Percentiles rank a stretch among this genome's conserved stretches.
Evolutionary conservation across 108 stramenopile species (phyloP).

Genomic region (Skeletonema marinoi): DNA sequence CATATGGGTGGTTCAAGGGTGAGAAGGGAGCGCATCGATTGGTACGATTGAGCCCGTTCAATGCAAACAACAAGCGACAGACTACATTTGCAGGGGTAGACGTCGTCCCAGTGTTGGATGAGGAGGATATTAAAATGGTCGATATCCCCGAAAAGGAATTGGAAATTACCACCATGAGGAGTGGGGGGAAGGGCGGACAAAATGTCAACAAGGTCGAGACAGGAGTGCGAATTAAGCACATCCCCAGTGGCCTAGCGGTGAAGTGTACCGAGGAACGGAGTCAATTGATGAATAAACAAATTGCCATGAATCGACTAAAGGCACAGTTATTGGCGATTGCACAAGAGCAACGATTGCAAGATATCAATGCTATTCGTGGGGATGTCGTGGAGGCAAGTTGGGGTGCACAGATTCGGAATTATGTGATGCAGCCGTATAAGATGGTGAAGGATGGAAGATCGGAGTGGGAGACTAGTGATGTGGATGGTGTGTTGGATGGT

Average conservation of each 20-base stretch:
- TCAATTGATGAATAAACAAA: constrained; percentile 85
- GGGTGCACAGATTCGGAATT: constrained; percentile 97
- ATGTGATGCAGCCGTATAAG: constrained; percentile 97
- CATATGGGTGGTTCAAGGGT: constrained; percentile 88
- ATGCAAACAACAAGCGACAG: constrained; percentile 94
- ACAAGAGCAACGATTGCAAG: constrained; percentile 66
- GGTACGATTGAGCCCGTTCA: constrained; percentile 92
- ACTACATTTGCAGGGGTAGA: constrained; percentile 97
- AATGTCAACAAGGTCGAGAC: constrained; percentile 99
- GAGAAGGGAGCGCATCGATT: constrained; percentile 96
- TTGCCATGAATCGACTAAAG: constrained; percentile 88
- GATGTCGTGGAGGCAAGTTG: constrained; percentile 88
- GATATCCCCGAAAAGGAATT: constrained; percentile 82
- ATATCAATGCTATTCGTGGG: constrained; percentile 77
- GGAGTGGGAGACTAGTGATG: constrained; percentile 85
- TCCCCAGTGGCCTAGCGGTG: constrained; percentile 93
- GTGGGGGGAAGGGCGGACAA: constrained; percentile 97
- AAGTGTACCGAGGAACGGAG: constrained; percentile 95
- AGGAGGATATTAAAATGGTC: constrained; percentile 71
- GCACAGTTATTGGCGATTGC: constrained; percentile 82
- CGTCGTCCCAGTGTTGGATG: constrained; percentile 83
- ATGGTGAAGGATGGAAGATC: constrained; percentile 95
- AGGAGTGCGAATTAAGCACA: constrained; percentile 95
- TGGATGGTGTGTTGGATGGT: constrained; percentile 86
- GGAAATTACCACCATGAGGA: constrained; percentile 86